Evolutionary conservation across 2,329 filamentous ascomycete genomes (phyloP), one percentile per base, ranked within the genome.

Genomic region (Tolypocladium amazonense): DNA sequence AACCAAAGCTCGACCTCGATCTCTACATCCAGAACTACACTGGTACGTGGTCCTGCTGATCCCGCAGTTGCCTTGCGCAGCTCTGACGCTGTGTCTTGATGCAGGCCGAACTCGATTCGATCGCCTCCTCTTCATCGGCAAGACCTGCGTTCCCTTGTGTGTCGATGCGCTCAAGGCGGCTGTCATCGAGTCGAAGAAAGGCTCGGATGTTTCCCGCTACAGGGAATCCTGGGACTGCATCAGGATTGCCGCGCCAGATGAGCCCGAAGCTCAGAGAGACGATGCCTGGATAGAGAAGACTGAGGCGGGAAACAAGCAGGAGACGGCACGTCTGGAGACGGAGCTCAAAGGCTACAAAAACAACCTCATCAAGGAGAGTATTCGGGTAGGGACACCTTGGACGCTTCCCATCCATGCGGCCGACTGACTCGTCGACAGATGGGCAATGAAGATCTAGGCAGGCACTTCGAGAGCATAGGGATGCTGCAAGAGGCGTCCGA

Each of bases 351-450:
- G 88, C 1, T 97, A 97, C 74, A 96, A 94, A 75, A 96, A 97
- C 71, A 99, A 97, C 68, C 77, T 97, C 52, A 92, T 99, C 67
- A 96, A 97, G 72, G 94, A 99, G 76, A 97, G 92, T 76, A 96
- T 97, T 68, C 78, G 92, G 66, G 92, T 95, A 79, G 54, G 62
- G 59, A 11, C 47, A 52, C 47, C 23, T 4, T 8, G 43, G 52
- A 41, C 39, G 20, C 57, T 15, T 7, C 27, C 25, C 3, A 25
- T 35, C 30, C n/a, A 6, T 35, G 2, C 50, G 35, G 41, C 59
- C 63, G 55, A 66, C 63, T 57, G n/a, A 54, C 55, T 12, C 50
- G 27, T 47, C 23, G 53, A 23, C 66, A 96, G 90, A 97, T 97
- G 86, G 93, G 91, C 53, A 89, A 97, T 67, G 92, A 97, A 72